These are phyloP conservation scores for Phytophthora agathidicida DNA, from an alignment of 352 stramenopile genomes.

Conservation along the genomic window DNA sequence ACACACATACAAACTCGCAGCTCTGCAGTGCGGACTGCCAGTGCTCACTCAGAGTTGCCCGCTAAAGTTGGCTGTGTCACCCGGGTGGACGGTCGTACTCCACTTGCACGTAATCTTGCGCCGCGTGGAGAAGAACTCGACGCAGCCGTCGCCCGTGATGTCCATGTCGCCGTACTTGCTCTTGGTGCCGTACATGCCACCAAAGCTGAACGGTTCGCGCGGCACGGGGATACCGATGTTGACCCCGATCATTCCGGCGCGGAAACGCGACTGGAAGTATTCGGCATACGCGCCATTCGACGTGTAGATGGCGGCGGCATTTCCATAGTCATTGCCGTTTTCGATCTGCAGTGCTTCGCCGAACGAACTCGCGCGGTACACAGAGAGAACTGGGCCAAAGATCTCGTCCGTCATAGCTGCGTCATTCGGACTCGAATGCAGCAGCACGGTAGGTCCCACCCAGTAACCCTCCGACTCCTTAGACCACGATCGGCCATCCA, in stretches of 20 bases:
- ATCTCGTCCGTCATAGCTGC: slow-evolving; percentile 95
- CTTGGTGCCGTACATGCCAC: slow-evolving; percentile 95
- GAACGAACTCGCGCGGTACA: slow-evolving; percentile 84
- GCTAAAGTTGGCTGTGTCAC: slow-evolving; percentile 76
- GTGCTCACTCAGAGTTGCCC: slow-evolving; percentile 70
- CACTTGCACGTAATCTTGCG: slow-evolving; percentile 98
- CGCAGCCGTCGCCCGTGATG: slow-evolving; percentile 96
- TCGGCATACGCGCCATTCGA: slow-evolving; percentile 93
- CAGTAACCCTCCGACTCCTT: slow-evolving; percentile 74
- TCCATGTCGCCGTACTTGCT: slow-evolving; percentile 99
- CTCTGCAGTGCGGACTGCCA: too few species aligned
- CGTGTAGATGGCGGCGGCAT: slow-evolving; percentile 97
- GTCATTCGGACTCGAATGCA: slow-evolving; percentile 90
- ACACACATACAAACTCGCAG: too few species aligned
- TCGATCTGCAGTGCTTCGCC: slow-evolving; percentile 96
- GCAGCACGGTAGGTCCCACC: slow-evolving; percentile 95
- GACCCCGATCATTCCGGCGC: slow-evolving; percentile 95
- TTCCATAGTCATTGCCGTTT: slow-evolving; percentile 97
- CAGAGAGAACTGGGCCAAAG: slow-evolving; percentile 97
- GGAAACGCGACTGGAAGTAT: slow-evolving; percentile 93
- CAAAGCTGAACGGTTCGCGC: slow-evolving; percentile 96
- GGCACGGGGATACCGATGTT: slow-evolving; percentile 97
- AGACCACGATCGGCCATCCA: slow-evolving; percentile 92
- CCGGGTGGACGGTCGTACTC: slow-evolving; percentile 55
- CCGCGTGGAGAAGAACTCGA: slow-evolving; percentile 98